Evolutionary conservation across 1,284 basidiomycete genomes (phyloP), one percentile per base, ranked within the genome.

Genomic region (Cutaneotrichosporon sp.): DNA sequence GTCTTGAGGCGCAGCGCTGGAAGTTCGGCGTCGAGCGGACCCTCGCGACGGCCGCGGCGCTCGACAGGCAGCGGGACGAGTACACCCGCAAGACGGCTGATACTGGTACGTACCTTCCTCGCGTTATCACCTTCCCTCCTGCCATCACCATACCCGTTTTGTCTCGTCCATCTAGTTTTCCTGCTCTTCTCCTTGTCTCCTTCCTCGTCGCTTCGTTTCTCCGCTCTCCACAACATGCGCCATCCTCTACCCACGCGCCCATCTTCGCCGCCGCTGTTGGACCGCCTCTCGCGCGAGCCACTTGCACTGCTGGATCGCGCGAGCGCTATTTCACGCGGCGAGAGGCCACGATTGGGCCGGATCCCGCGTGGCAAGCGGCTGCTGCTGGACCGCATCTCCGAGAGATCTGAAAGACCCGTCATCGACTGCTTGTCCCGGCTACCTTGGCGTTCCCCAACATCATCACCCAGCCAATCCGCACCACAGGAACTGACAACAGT

Each of bases 1-100:
- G 64, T 58, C 63, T 76, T 51, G 77, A 79, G 58, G 40, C 73
- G 22, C 32, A 75, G 42, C 75, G 74, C 60, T 79, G 76, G 76
- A 63, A 63, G 30, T 55, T 65, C 9, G 61, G 68, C 11, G 66
- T 79, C 13, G 74, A 77, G 68, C 67, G 76, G 40, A 59, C 72
- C 9, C 64, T 77, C 31, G 75, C 67, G 3, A 71, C 67, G 38
- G 73, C 71, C n/a, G 51, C 56, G 21, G 73, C 72, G 61, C 61
- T 78, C 32, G 65, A 73, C 36, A 69, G 71, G 42, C 76, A 79
- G 69, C 64, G 61, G 38, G 66, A 59, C 51, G 57, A 51, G 5
- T 78, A 76, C 60, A 30, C 11, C 26, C 60, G 51, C 56, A 63
- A 22, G 57, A 66, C 69, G 8, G 64, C 66, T 14, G 71, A 73